Evolutionary conservation across 768 basidiomycete species (phyloP), one percentile per base, ranked within the genome.

Genomic region (Naganishia vishniacii): DNA sequence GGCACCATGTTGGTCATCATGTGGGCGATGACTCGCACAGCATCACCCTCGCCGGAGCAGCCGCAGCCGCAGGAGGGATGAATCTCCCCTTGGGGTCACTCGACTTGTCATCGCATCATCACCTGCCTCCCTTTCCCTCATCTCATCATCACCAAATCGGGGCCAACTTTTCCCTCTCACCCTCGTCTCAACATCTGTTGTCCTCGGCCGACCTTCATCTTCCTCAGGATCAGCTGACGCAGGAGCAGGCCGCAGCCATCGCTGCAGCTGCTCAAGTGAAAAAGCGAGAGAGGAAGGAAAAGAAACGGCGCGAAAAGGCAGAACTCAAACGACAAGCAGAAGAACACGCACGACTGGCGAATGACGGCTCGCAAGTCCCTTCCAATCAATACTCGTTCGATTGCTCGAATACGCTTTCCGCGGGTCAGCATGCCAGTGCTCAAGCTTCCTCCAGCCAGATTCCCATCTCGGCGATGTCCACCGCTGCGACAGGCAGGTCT

Each of bases 51-150:
- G 53, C 53, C 1, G 53, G 53, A 6, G 53, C 53, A 7, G 53
- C 53, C 15, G 53, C 53, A 6, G 53, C 53, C 20, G 53, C 53
- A 20, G 53, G 53, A 6, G 53, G 53, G 34, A 56, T 56, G 34
- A 31, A 40, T 15, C n/a, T 56, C 28, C 34, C 34, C 23, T 56
- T 56, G 53, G 37, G 20, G 16, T 15, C 34, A 5, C 32, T 56
- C 37, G 53, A 56, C 23, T 26, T 56, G 53, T 4, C 20, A 4
- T 4, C n/a, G 1, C 53, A 56, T 26, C 18, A 25, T 1, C 53
- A 56, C 16, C 53, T 56, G 13, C 53, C 53, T n/a, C 53, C 53
- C 7, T 56, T 56, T 26, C 53, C 53, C 5, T 11, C 42, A 6
- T 18, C 9, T 20, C 42, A 44, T 44, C 42, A 40, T 40, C 49